Percentiles rank a stretch among this genome's conserved stretches.
phyloP scores from a whole-genome alignment of 2,329 filamentous ascomycete genomes.

The Venturia pyrina region DNA sequence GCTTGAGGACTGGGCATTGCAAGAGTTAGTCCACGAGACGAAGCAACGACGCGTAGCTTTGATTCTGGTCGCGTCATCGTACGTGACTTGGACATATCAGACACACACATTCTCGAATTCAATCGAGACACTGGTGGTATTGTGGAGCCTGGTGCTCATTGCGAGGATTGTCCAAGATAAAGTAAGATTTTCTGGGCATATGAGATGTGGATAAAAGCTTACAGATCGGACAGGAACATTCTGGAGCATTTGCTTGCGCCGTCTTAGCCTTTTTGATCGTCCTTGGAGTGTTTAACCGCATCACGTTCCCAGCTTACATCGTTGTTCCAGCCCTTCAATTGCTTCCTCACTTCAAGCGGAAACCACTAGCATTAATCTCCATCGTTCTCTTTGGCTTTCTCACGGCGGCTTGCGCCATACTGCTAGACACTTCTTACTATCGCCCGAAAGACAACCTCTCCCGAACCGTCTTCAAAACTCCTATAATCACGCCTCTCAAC shows the following conservation, averaged over 20 bases:
- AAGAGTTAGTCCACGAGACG: conserved; percentile 74
- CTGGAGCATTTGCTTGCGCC: conserved; percentile 64
- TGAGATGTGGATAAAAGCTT: not conserved
- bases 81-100: conserved; percentile 98
- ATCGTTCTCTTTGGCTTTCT: conserved; percentile 55
- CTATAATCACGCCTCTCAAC: conserved; percentile 43
- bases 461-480: conserved; percentile 48
- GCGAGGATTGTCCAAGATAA: conserved; percentile 72
- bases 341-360: conserved; percentile 74
- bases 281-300: conserved; percentile 88
- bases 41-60: conserved; percentile 63
- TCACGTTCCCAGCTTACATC: conserved; percentile 92
- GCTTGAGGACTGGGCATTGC: conserved; percentile 92
- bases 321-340: conserved; percentile 74
- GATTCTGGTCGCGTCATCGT: conserved; percentile 83
- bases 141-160: conserved; percentile 89
- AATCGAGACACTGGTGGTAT: conserved; percentile 82
- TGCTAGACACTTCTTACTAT: conserved; percentile 81
- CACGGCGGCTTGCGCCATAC: conserved; percentile 63
- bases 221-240: conserved; percentile 47
- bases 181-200: conserved; percentile 39
- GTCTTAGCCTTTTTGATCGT: conserved; percentile 73
- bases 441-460: conserved; percentile 50
- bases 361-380: conserved; percentile 50
- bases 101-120: conserved; percentile 98